Conservation (phyloP, 1,284 basidiomycete species). For the Moesziomyces antarcticus region DNA sequence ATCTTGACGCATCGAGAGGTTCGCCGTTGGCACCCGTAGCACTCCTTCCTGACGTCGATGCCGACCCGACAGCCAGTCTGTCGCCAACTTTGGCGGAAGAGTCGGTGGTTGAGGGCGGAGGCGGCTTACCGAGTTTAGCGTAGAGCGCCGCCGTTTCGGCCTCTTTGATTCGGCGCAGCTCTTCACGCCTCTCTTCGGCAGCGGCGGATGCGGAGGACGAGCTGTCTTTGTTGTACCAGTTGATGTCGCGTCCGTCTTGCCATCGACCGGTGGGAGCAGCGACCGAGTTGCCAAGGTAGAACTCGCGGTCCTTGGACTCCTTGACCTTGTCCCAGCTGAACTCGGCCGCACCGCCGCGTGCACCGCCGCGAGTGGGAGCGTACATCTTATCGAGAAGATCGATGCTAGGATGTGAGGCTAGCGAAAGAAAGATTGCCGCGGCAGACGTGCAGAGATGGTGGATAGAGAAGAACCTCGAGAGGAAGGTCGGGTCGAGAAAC, state of each 20-base stretch:
- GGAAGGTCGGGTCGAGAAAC: too few species aligned
- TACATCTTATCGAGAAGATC: constrained; percentile 1
- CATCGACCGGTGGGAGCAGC: constrained; percentile 65
- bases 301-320: constrained; percentile 64
- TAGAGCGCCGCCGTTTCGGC: constrained; percentile 61
- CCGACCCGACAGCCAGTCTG: constrained; percentile 34
- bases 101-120: constrained; percentile 6
- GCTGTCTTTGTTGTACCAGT: constrained; percentile 65
- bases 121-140: constrained; percentile 39
- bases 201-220: constrained; percentile 4
- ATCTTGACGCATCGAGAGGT: constrained; percentile 17
- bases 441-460: background rate
- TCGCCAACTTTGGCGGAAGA: constrained; percentile 21
- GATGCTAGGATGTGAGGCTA: too few species aligned
- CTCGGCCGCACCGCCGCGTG: constrained; percentile 63
- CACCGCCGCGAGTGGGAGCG: constrained; percentile 51
- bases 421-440: too few species aligned
- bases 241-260: constrained; percentile 64
- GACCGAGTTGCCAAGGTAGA: constrained; percentile 66
- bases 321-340: constrained; percentile 65
- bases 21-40: constrained; percentile 49
- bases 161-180: constrained; percentile 58
- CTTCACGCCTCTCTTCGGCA: constrained; percentile 49
- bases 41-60: constrained; percentile 12
- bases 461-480: too few species aligned